These are phyloP conservation scores for Nakazawaea wyomingensis DNA, from an alignment of 805 yeast species.

Conservation along the genomic window DNA sequence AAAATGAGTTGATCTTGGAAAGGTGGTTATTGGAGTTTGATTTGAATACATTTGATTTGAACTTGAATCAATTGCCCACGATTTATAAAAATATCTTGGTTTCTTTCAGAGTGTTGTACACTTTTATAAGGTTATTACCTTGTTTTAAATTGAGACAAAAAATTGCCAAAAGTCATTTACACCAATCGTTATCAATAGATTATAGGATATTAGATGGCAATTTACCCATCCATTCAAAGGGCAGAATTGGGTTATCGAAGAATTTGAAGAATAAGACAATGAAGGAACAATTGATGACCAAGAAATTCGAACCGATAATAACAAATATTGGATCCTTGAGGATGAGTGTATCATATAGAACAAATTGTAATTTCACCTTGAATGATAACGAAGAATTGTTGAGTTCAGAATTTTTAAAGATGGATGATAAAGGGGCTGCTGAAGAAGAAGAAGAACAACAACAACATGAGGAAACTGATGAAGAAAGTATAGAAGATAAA, in stretches of 20 bases:
- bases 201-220: slow-evolving; percentile 71
- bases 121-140: slow-evolving; percentile 66
- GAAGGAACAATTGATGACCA: slow-evolving; percentile 47
- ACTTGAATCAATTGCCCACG: slow-evolving; percentile 48
- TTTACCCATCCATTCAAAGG: slow-evolving; percentile 71
- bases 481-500: not conserved
- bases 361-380: slow-evolving; percentile 60
- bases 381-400: slow-evolving; percentile 62
- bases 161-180: slow-evolving; percentile 28
- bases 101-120: slow-evolving; percentile 67
- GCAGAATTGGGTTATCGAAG: slow-evolving; percentile 80
- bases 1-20: slow-evolving; percentile 85
- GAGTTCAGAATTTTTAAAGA: slow-evolving; percentile 48
- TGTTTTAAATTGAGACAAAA: slow-evolving; percentile 51
- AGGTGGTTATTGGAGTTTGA: slow-evolving; percentile 90
- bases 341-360: slow-evolving; percentile 75
- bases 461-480: not conserved
- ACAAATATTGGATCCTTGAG: slow-evolving; percentile 73
- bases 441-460: not conserved
- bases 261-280: slow-evolving; percentile 15
- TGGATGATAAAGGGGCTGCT: slow-evolving; percentile 30
- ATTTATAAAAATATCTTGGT: slow-evolving; percentile 73
- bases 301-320: slow-evolving; percentile 61
- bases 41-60: slow-evolving; percentile 31
- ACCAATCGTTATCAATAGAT: slow-evolving; percentile 40